These are phyloP conservation scores for Metschnikowia gelsemii DNA, from an alignment of 805 yeast species.

Conservation along the genomic window DNA sequence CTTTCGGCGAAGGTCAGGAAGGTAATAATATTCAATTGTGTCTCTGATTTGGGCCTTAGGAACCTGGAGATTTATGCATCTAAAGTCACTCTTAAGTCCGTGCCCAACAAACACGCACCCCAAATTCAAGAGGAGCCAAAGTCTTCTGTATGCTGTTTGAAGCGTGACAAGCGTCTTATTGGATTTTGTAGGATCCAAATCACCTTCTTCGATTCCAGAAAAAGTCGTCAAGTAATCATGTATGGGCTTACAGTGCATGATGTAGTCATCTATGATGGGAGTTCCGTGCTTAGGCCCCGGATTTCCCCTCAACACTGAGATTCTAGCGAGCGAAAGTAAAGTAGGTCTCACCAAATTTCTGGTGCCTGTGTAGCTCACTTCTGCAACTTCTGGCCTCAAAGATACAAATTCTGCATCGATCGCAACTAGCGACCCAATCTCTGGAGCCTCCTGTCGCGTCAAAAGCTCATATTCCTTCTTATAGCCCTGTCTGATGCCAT, in stretches of 20 bases:
- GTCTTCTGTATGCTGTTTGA: conserved; percentile 79
- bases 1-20: conserved; percentile 71
- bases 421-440: conserved; percentile 75
- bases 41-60: conserved; percentile 86
- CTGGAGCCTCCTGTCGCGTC: conserved; percentile 68
- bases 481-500: conserved; percentile 57
- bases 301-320: conserved; percentile 78
- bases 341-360: conserved; percentile 73
- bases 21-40: conserved; percentile 76
- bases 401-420: conserved; percentile 97
- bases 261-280: conserved; percentile 92
- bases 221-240: conserved; percentile 85
- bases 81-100: conserved; percentile 85
- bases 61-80: conserved; percentile 88
- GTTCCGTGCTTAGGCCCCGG: conserved; percentile 63
- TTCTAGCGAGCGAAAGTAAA: conserved; percentile 76
- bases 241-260: conserved; percentile 67
- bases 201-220: conserved; percentile 94
- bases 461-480: conserved; percentile 67
- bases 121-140: conserved; percentile 85
- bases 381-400: conserved; percentile 73
- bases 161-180: conserved; percentile 69
- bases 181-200: conserved; percentile 69
- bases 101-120: conserved; percentile 96
- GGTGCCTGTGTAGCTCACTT: conserved; percentile 70